A percentile compares a stretch with the other conserved stretches of the same genome.
These are phyloP conservation scores for Globisporangium iwayamae DNA, from an alignment of 352 stramenopile species.

Conservation along the genomic window DNA sequence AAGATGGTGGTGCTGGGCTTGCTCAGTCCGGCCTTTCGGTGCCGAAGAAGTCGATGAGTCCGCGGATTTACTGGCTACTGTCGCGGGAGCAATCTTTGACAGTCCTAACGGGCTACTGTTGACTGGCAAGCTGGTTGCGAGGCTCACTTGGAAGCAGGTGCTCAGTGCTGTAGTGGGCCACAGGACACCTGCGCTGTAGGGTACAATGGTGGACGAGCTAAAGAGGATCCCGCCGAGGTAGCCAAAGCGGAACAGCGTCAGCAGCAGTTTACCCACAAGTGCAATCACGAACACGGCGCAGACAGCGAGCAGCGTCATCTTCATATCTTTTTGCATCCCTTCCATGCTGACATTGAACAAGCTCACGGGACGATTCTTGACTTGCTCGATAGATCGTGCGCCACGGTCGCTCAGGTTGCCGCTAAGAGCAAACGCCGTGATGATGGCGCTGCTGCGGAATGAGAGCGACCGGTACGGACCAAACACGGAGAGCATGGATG, in stretches of 20 bases:
- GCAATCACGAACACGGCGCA: slow-evolving; percentile 7
- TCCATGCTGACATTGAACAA: slow-evolving; percentile 19
- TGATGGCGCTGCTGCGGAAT: slow-evolving; percentile 18
- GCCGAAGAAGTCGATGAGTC: not conserved
- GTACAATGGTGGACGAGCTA: slow-evolving; percentile 10
- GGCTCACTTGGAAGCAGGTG: slow-evolving; percentile 3
- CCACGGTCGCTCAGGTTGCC: not conserved
- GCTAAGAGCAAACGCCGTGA: slow-evolving; percentile 9
- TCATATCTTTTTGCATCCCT: slow-evolving; percentile 18
- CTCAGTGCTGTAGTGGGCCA: slow-evolving; percentile 19
- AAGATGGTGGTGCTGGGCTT: not conserved
- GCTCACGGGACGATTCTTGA: slow-evolving; percentile 5
- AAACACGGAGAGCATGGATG: slow-evolving; percentile 31
- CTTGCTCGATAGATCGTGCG: not conserved
- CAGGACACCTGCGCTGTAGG: slow-evolving; percentile 15
- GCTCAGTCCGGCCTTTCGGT: not conserved
- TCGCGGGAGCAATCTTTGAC: not conserved
- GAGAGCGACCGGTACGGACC: slow-evolving; percentile 23
- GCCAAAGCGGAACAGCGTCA: slow-evolving; percentile 4
- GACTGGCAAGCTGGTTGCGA: not conserved
- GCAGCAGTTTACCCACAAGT: slow-evolving; percentile 6
- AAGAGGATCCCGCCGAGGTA: slow-evolving; percentile 7
- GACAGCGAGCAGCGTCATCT: slow-evolving; percentile 17
- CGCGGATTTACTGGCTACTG: not conserved
- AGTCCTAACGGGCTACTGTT: not conserved